Percentiles rank a stretch among this genome's conserved stretches.
Evolutionary conservation across 192 early-diverging fungal genomes (phyloP).

Genomic region (Podochytrium sp.): DNA sequence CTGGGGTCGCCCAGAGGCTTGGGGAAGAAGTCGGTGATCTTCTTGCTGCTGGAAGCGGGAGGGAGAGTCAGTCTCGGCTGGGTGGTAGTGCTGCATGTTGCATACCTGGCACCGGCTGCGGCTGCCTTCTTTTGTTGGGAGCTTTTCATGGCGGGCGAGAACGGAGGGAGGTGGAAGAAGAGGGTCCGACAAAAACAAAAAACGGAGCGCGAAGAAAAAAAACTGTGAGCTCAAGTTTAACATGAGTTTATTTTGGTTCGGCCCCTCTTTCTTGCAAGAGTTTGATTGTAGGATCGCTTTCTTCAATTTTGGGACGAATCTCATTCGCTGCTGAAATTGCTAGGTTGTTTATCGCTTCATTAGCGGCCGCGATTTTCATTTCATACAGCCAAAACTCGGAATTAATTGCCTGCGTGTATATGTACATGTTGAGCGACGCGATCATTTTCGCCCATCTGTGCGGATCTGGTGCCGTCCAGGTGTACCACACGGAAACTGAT

Average conservation of each 20-base stretch:
- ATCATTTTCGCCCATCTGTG: not conserved
- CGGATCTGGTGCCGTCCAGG: not conserved
- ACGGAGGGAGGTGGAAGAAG: not conserved
- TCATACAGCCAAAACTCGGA: conserved; percentile 5
- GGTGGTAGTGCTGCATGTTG: not conserved
- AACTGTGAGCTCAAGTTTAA: too few relatives aligned
- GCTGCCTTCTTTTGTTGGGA: not conserved
- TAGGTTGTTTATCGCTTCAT: not conserved
- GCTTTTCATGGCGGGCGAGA: not conserved
- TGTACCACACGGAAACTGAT: not conserved
- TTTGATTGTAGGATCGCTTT: too few relatives aligned
- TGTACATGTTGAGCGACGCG: not conserved
- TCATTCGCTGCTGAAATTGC: too few relatives aligned
- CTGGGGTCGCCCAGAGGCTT: not conserved
- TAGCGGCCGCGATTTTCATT: not conserved
- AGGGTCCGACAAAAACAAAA: not conserved
- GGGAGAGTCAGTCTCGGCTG: too few relatives aligned
- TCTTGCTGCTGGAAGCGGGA: conserved; percentile 52
- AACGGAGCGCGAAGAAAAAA: too few relatives aligned
- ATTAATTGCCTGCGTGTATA: conserved; percentile 10
- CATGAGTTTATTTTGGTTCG: too few relatives aligned
- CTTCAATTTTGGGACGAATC: too few relatives aligned
- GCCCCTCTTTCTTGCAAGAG: too few relatives aligned
- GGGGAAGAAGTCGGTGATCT: conserved; percentile 64
- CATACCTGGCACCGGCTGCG: not conserved